A percentile compares a stretch with the other conserved stretches of the same genome.
These are phyloP conservation scores for Oryza longistaminata DNA, from an alignment of 176 grass and related monocot species.

Conservation along the genomic window DNA sequence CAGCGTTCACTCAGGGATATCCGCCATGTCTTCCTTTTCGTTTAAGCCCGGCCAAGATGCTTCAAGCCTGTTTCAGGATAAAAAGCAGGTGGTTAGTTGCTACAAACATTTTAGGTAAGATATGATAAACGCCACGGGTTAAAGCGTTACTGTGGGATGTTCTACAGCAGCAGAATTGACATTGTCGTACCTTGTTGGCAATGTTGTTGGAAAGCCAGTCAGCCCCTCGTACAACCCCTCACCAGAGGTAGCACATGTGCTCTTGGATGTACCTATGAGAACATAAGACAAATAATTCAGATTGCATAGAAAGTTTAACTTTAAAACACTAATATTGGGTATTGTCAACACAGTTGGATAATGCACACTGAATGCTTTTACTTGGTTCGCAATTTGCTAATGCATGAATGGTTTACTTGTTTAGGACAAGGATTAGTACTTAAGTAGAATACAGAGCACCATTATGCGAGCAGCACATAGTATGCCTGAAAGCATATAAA, in stretches of 20 bases:
- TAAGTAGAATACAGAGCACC: not conserved
- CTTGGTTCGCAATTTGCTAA: not conserved
- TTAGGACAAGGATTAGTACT: not conserved
- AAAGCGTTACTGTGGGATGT: no score
- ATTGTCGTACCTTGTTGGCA: slow-evolving; percentile 44
- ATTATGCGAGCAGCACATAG: not conserved
- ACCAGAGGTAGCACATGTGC: slow-evolving; percentile 63
- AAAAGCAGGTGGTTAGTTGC: not conserved
- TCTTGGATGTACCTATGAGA: slow-evolving; percentile 57
- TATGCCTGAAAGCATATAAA: not conserved
- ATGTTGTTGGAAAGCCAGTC: slow-evolving; percentile 73
- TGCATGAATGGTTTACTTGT: not conserved
- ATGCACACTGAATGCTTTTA: not conserved
- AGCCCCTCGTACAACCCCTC: slow-evolving; percentile 60
- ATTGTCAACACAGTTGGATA: not conserved
- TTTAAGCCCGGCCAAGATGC: slow-evolving; percentile 36
- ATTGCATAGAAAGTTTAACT: not conserved
- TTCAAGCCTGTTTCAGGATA: slow-evolving; percentile 43
- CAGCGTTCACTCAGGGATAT: slow-evolving; percentile 13
- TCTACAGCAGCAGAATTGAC: not conserved
- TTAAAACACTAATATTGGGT: not conserved
- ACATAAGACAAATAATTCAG: not conserved
- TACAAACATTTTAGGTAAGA: not conserved
- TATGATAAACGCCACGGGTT: no score
- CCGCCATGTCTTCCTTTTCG: slow-evolving; percentile 10